Evolutionary conservation across 768 basidiomycete species (phyloP), one percentile per base, ranked within the genome.

Genomic region (Dendrothele bispora): DNA sequence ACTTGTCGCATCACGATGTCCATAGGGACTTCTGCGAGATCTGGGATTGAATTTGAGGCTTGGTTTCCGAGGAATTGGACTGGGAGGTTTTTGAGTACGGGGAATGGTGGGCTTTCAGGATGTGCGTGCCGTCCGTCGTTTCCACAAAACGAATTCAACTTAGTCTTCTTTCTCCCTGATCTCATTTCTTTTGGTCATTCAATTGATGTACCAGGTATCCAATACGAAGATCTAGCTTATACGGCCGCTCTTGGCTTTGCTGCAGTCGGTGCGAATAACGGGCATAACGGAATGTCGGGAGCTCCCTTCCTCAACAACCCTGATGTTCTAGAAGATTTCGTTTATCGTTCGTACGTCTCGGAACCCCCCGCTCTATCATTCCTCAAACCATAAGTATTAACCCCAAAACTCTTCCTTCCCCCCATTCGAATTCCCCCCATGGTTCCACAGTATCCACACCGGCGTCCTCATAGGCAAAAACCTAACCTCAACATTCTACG

Each of bases 181-280:
- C 27, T 46, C n/a, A n/a, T n/a, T n/a, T n/a, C n/a, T n/a, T n/a
- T n/a, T n/a, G n/a, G n/a, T n/a, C n/a, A n/a, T n/a, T n/a, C n/a
- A n/a, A n/a, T n/a, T n/a, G n/a, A n/a, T n/a, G n/a, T 25, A n/a
- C 7, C 27, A 59, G 57, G 57, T 39, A 56, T 59, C 30, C 53
- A 54, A n/a, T 56, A 59, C 26, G 21, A 24, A 14, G 45, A 52
- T 12, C 46, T 59, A 11, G 46, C 39, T 2, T 56, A 56, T 26
- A 53, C 41, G 7, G 38, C 44, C 20, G 35, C 47, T 6, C 39
- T 59, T 15, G 49, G 51, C n/a, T 56, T 59, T 30, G 57, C 57
- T 8, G 52, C 46, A 3, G 34, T 56, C 20, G 57, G 49, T 4
- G 42, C 50, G 4, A 53, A 59, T 38, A 54, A 50, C 28, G 57